These are phyloP conservation scores for Leucoagaricus sp. DNA, from an alignment of 1,284 basidiomycete species.

Conservation along the genomic window DNA sequence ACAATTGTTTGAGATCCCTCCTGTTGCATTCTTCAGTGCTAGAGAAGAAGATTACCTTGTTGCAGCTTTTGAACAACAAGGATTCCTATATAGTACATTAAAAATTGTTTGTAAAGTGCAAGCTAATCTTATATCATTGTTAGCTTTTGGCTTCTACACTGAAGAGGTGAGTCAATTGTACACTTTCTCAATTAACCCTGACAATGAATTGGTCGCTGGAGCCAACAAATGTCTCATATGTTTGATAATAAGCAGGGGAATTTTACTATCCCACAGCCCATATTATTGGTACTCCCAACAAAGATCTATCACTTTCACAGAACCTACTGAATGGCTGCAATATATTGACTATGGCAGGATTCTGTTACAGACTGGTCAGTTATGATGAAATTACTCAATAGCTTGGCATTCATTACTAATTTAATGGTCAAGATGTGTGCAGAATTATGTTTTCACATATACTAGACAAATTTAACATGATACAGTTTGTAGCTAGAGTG, in stretches of 20 bases:
- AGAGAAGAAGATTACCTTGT: too few species aligned
- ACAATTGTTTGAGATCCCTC: slow-evolving; percentile 49
- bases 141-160: slow-evolving; percentile 61
- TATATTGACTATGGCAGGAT: slow-evolving; percentile 37
- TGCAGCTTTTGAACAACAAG: too few species aligned
- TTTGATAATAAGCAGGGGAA: slow-evolving; percentile 58
- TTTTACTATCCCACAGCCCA: slow-evolving; percentile 56
- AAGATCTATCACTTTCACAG: slow-evolving; percentile 36
- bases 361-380: slow-evolving; percentile 65
- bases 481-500: background rate
- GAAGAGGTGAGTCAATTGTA: too few species aligned
- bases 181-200: background rate
- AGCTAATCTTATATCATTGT: background rate
- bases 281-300: slow-evolving; percentile 56
- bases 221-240: slow-evolving; percentile 51
- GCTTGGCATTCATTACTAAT: slow-evolving; percentile 48
- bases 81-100: slow-evolving; percentile 64
- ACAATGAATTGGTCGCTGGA: slow-evolving; percentile 34
- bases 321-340: background rate
- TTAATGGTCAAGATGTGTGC: slow-evolving; percentile 52
- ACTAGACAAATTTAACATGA: background rate
- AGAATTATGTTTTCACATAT: background rate
- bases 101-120: slow-evolving; percentile 24
- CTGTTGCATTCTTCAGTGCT: too few species aligned
- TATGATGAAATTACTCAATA: slow-evolving; percentile 42